A percentile compares a stretch with the other conserved stretches of the same genome.
These are phyloP conservation scores for Isabelozyma gotoi DNA, from an alignment of 805 yeast species.

Conservation along the genomic window DNA sequence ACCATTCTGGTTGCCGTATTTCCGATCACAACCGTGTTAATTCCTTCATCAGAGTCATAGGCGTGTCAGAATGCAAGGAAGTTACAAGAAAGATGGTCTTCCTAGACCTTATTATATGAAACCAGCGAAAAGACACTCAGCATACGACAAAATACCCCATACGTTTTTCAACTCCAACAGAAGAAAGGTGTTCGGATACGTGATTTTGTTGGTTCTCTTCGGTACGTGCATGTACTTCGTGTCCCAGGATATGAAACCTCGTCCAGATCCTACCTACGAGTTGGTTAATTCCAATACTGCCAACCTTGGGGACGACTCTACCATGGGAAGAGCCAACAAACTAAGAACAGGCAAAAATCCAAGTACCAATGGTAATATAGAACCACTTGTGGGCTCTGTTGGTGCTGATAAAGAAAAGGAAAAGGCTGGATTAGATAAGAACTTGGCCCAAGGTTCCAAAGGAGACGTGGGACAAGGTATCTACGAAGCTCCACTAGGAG, in stretches of 20 bases:
- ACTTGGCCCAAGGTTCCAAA: slow-evolving; percentile 36
- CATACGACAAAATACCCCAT: slow-evolving; percentile 32
- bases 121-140: slow-evolving; percentile 36
- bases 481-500: slow-evolving; percentile 46
- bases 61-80: slow-evolving; percentile 36
- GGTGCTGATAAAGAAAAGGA: slow-evolving; percentile 32
- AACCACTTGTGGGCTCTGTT: slow-evolving; percentile 24
- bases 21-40: too few relatives aligned
- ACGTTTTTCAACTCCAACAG: slow-evolving; percentile 35
- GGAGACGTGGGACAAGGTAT: slow-evolving; percentile 41
- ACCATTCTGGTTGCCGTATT: too few relatives aligned
- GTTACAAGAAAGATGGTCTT: slow-evolving; percentile 40
- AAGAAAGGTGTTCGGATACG: slow-evolving; percentile 38
- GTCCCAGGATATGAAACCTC: slow-evolving; percentile 33
- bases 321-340: neutral
- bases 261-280: slow-evolving; percentile 28
- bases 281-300: slow-evolving; percentile 12
- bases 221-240: slow-evolving; percentile 36
- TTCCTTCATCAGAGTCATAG: too few relatives aligned
- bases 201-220: slow-evolving; percentile 32
- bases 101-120: slow-evolving; percentile 49
- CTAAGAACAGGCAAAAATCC: neutral
- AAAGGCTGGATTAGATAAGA: slow-evolving; percentile 36
- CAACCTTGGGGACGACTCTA: neutral
- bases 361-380: slow-evolving; percentile 24